phyloP scores from a whole-genome alignment of 202 grass and related monocot genomes.

The Zoysia matrella region DNA sequence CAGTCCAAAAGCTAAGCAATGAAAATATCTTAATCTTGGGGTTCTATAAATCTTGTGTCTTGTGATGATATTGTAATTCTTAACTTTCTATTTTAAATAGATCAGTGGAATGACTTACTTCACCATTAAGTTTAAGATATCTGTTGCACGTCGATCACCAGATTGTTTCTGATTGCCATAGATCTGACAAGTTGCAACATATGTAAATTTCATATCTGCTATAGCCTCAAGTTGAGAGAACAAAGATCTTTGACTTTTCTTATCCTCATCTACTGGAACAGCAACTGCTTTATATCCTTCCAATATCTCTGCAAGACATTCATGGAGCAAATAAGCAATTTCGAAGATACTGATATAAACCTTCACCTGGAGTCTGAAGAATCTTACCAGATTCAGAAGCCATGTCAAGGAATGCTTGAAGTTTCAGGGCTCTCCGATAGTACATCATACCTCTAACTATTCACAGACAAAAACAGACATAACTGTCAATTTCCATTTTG shows the following conservation, averaged over 20 bases:
- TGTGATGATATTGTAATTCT: constrained; percentile 9
- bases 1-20: constrained; percentile 10
- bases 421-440: constrained; percentile 87
- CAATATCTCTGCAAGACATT: constrained; percentile 72
- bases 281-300: constrained; percentile 40
- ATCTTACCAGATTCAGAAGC: constrained; percentile 85
- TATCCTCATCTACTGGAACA: neutral
- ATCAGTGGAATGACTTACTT: constrained; percentile 65
- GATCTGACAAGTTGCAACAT: constrained; percentile 89
- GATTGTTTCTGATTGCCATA: constrained; percentile 97
- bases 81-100: constrained; percentile 11
- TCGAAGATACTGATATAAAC: constrained; percentile 19
- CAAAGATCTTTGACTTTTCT: constrained; percentile 7
- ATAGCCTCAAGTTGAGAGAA: constrained; percentile 75
- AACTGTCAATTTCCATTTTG: neutral
- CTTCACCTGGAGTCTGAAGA: constrained; percentile 36
- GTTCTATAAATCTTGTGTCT: constrained; percentile 21
- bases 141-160: constrained; percentile 90
- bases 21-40: constrained; percentile 4
- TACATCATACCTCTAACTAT: constrained; percentile 99
- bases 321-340: constrained; percentile 11
- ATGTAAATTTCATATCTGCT: constrained; percentile 92
- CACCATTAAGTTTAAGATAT: constrained; percentile 99
- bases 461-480: constrained; percentile 33
- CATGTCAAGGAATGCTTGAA: constrained; percentile 98